Evolutionary conservation across 2,329 filamentous ascomycete genomes (phyloP).

Genomic region (Lachnellula occidentalis): DNA sequence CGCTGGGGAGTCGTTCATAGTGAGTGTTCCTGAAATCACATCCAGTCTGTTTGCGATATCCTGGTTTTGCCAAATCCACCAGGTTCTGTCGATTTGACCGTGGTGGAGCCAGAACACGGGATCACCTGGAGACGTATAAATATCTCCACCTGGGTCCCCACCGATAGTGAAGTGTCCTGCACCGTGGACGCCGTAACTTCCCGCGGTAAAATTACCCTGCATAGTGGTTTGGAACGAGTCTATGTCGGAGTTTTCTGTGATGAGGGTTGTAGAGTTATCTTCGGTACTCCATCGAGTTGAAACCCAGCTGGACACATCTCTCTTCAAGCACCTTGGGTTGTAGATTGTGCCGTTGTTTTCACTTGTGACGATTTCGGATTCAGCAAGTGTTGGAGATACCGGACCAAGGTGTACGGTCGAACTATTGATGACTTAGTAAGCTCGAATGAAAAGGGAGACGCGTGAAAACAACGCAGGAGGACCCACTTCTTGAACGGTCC

Average conservation of each 20-base stretch:
- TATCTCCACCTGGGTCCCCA: conserved; percentile 43
- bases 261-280: conserved; percentile 34
- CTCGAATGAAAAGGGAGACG: not conserved
- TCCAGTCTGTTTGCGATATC: conserved; percentile 32
- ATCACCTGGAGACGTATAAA: conserved; percentile 40
- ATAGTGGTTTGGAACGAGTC: conserved; percentile 41
- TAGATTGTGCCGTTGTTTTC: conserved; percentile 31
- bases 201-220: conserved; percentile 36
- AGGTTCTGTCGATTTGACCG: conserved; percentile 41
- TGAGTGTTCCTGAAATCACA: conserved; percentile 36
- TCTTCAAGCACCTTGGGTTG: conserved; percentile 40
- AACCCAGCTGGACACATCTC: conserved; percentile 36
- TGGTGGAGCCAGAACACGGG: conserved; percentile 44
- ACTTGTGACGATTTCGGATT: conserved; percentile 32
- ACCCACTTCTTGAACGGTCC: conserved; percentile 40
- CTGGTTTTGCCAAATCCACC: conserved; percentile 45
- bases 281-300: conserved; percentile 35
- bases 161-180: conserved; percentile 39
- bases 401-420: conserved; percentile 43
- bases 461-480: not conserved
- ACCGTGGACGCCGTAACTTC: conserved; percentile 35
- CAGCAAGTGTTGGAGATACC: conserved; percentile 33
- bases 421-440: conserved; percentile 6
- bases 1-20: conserved; percentile 36
- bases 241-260: conserved; percentile 35